Evolutionary conservation across 1,284 basidiomycete genomes (phyloP).

Genomic region (Cystobasidium sp.): DNA sequence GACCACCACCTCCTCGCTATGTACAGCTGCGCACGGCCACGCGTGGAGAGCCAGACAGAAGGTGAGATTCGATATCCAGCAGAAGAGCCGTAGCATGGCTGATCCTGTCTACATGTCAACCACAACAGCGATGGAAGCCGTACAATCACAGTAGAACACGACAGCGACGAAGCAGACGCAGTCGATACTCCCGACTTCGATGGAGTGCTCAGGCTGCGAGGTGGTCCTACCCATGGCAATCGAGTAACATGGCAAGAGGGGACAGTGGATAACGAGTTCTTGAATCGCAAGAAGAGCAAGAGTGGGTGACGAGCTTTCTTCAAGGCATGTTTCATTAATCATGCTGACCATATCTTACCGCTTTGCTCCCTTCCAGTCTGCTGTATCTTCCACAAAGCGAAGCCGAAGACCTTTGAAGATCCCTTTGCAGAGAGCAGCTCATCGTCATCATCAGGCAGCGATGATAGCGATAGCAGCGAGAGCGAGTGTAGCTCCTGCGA

Average conservation of each 20-base stretch:
- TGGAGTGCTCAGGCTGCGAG: conserved; percentile 35
- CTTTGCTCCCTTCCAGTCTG: conserved; percentile 14
- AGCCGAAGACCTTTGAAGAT: conserved; percentile 43
- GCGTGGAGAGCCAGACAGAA: conserved; percentile 28
- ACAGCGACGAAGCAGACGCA: background rate
- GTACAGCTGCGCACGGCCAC: conserved; percentile 39
- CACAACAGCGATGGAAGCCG: conserved; percentile 26
- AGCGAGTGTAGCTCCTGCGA: background rate
- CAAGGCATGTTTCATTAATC: background rate
- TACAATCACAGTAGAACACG: conserved; percentile 37
- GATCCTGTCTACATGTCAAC: too few species aligned
- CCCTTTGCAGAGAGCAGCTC: conserved; percentile 38
- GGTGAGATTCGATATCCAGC: conserved; percentile 3
- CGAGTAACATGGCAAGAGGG: conserved; percentile 41
- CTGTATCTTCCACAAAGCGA: conserved; percentile 42
- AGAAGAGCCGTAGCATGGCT: too few species aligned
- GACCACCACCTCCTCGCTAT: conserved; percentile 36
- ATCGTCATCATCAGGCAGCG: conserved; percentile 6
- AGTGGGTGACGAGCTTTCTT: background rate
- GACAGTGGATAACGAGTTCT: conserved; percentile 42
- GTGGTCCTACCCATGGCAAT: conserved; percentile 31
- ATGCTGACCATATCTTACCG: background rate
- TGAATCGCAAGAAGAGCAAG: conserved; percentile 45
- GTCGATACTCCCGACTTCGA: conserved; percentile 1
- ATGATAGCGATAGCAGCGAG: background rate